Conservation (phyloP, 176 grass and related monocot species). For the Hyparrhenia diplandra region DNA sequence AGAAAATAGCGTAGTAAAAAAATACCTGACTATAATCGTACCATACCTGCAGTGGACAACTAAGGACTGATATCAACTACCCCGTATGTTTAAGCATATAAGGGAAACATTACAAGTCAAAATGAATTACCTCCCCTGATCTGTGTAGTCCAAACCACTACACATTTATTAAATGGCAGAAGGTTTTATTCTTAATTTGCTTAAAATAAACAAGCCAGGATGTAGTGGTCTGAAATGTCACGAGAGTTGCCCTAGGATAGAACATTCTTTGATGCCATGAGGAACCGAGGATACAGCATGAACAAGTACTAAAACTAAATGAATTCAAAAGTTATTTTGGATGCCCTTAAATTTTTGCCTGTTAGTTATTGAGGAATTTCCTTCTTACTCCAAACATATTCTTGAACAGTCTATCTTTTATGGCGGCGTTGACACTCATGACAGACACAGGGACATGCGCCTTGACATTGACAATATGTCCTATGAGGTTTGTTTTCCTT, state of each 20-base stretch:
- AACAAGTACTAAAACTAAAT: neutral
- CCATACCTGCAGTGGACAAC: neutral
- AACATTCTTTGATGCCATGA: neutral
- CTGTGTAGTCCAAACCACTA: neutral
- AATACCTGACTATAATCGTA: neutral
- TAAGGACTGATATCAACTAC: neutral
- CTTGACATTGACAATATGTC: slow-evolving; percentile 88
- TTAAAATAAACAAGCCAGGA: neutral
- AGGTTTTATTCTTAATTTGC: neutral
- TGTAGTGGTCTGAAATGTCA: neutral
- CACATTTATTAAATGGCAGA: neutral
- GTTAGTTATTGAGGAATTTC: slow-evolving; percentile 1
- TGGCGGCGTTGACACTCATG: slow-evolving; percentile 44
- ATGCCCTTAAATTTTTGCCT: neutral
- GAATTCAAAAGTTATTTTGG: neutral
- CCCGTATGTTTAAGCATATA: neutral
- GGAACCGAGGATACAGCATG: neutral
- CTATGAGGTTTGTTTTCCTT: slow-evolving; percentile 57
- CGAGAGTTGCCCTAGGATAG: neutral
- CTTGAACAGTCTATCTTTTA: slow-evolving; percentile 60
- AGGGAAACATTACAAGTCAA: neutral
- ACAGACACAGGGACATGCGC: slow-evolving; percentile 68
- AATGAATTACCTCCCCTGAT: neutral
- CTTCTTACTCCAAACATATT: slow-evolving; percentile 8
- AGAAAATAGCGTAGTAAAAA: neutral